Conservation (phyloP, 2,329 filamentous ascomycete genomes). For the Thielaviopsis punctulata region DNA sequence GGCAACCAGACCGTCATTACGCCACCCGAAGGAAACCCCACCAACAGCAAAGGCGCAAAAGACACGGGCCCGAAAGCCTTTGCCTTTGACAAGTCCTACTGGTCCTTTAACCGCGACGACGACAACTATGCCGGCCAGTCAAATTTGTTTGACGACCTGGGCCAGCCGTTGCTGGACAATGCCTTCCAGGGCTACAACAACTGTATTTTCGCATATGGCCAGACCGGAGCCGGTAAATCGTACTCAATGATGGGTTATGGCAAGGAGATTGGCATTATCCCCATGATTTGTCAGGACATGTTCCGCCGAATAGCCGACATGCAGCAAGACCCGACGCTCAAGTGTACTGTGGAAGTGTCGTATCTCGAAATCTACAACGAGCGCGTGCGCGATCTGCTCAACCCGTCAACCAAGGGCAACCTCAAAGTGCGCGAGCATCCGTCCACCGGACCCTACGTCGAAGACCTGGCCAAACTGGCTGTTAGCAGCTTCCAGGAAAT, state of each 20-base stretch:
- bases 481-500: slow-evolving; percentile 91
- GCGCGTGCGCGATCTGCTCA: slow-evolving; percentile 83
- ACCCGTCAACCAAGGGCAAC: slow-evolving; percentile 89
- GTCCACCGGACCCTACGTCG: slow-evolving; percentile 91
- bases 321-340: slow-evolving; percentile 55
- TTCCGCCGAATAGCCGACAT: slow-evolving; percentile 67
- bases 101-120: slow-evolving; percentile 81
- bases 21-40: slow-evolving; percentile 60
- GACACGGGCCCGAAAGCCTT: slow-evolving; percentile 66
- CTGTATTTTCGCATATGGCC: slow-evolving; percentile 97
- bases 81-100: slow-evolving; percentile 93
- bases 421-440: slow-evolving; percentile 95
- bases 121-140: slow-evolving; percentile 78
- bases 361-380: slow-evolving; percentile 99
- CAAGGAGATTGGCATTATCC: slow-evolving; percentile 86
- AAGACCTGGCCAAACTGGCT: slow-evolving; percentile 88
- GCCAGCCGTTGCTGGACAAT: slow-evolving; percentile 84
- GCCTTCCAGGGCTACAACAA: slow-evolving; percentile 98
- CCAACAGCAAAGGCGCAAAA: slow-evolving; percentile 55
- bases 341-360: slow-evolving; percentile 91
- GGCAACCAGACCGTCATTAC: slow-evolving; percentile 74
- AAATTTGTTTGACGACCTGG: slow-evolving; percentile 73
- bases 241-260: slow-evolving; percentile 99
- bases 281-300: slow-evolving; percentile 94
- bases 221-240: slow-evolving; percentile 95